Evolutionary conservation across 2,329 filamentous ascomycete species (phyloP).

Genomic region (Fusarium sarcochroum): DNA sequence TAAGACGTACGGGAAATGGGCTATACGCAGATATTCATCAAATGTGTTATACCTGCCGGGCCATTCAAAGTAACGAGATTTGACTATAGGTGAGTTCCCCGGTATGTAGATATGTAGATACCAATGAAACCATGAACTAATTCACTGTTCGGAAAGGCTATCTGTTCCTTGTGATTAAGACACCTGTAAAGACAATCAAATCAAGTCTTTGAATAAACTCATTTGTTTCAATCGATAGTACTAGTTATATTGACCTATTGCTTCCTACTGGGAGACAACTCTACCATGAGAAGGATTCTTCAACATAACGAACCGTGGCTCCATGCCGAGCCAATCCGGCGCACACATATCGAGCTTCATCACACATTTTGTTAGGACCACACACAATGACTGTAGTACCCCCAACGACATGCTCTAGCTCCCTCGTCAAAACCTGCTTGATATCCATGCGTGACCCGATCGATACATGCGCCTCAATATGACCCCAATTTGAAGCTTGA

Average conservation of each 20-base stretch:
- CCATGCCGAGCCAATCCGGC: conserved; percentile 47
- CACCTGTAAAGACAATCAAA: too few relatives aligned
- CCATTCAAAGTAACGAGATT: too few relatives aligned
- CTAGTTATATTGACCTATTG: background rate
- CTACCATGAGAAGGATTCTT: conserved; percentile 43
- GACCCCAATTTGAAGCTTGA: conserved; percentile 39
- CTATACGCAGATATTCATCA: too few relatives aligned
- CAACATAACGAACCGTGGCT: conserved; percentile 42
- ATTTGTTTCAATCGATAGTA: too few relatives aligned
- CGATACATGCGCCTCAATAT: conserved; percentile 48
- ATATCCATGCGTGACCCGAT: conserved; percentile 50
- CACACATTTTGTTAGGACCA: conserved; percentile 50
- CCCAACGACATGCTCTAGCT: conserved; percentile 35
- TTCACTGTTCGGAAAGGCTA: too few relatives aligned
- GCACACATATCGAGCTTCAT: conserved; percentile 49
- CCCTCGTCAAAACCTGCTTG: conserved; percentile 44
- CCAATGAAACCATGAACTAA: too few relatives aligned
- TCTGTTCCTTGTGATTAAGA: too few relatives aligned
- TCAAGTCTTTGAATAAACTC: too few relatives aligned
- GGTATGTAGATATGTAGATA: too few relatives aligned
- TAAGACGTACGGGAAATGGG: too few relatives aligned
- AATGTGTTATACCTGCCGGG: too few relatives aligned
- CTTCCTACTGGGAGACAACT: background rate
- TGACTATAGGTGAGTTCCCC: too few relatives aligned
- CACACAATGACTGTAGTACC: conserved; percentile 51